Base-by-base conservation (phyloP, 306 rosid species). In the Spatholobus suberectus region DNA sequence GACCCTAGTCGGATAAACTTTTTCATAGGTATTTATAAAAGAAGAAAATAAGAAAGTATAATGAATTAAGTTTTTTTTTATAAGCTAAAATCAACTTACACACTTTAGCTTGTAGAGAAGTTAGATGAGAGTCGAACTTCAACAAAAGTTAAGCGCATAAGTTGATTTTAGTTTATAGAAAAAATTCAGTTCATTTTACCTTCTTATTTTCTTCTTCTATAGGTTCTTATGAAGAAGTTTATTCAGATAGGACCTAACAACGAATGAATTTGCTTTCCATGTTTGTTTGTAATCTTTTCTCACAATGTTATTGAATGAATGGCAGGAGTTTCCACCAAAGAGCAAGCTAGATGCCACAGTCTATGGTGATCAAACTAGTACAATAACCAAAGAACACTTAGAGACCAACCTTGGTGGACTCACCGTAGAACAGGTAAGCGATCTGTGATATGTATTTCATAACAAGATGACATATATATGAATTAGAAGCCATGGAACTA, bases 271-370 rank as follows among this genome's bases (percentile, higher is more conserved):
- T 77, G 3, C 3, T 35, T 15, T 63, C 18, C 12, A 27, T 62
- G 61, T 29, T 4, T 18, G 4, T 75, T 51, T 65, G 8, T 38
- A 13, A n/a, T 37, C 5, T 65, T 18, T 24, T 55, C 21, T 75
- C 15, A 57, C 27, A 66, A 4, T 61, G 34, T 29, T 26, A 38
- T 78, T 55, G 51, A 23, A 80, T 47, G 41, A 63, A 68, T 75
- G 77, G 14, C 81, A 93, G 97, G 87, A 68, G 72, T 93, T 92
- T 67, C 94, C 97, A 1, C 97, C 94, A 27, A 12, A 37, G 18
- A 92, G 93, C 91, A 86, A 81, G 40, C 83, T 92, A 58, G 93
- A 92, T 66, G 41, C 21, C 14, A 8, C 80, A 13, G n/a, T 68
- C 32, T 92, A 85, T 67, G 94, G 97, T 80, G 84, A 91, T 44